Evolutionary conservation across 176 grass and related monocot species (phyloP), one percentile per base, ranked within the genome.

Genomic region (Eleusine coracana): DNA sequence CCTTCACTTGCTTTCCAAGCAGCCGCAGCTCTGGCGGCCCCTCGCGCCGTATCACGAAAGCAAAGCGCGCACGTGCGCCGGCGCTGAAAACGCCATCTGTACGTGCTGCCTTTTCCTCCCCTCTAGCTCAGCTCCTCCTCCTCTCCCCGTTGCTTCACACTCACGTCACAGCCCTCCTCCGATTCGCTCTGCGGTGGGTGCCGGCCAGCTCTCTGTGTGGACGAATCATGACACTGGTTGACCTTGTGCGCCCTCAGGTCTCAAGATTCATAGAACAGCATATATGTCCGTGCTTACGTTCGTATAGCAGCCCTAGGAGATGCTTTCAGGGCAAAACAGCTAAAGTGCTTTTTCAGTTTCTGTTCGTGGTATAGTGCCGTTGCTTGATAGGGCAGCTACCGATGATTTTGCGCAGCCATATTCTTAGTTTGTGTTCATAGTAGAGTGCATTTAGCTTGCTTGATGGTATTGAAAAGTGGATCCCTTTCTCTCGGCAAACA

Each of bases 181-280:
- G 41, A 42, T 18, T 17, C 51, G 29, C 56, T 61, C 5, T 28
- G 25, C 17, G 14, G 17, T 21, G 20, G 15, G 40, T 9, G 42
- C 42, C 42, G 42, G 42, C 42, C 42, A 45, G 42, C 42, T 21
- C 17, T 6, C 10, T 63, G 59, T 28, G n/a, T 23, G 60, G 29
- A 41, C 25, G 66, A 77, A 79, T 80, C 23, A 80, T 80, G 68
- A n/a, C 6, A 65, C 12, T 3, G 29, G 76, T 80, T 86, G 84
- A 73, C 84, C 70, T 73, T 56, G 45, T 10, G 12, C 7, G 1
- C 58, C 65, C 31, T 73, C 56, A 39, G 31, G 31, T 25, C 25
- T 25, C 25, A 25, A 25, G 25, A 25, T 25, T 25, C 25, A 25
- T 25, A 65, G 28, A 23, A 7, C 27, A 4, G 60, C 60, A 37